phyloP scores from a whole-genome alignment of 495 filamentous ascomycete genomes.

The Penicillium chermesinum region DNA sequence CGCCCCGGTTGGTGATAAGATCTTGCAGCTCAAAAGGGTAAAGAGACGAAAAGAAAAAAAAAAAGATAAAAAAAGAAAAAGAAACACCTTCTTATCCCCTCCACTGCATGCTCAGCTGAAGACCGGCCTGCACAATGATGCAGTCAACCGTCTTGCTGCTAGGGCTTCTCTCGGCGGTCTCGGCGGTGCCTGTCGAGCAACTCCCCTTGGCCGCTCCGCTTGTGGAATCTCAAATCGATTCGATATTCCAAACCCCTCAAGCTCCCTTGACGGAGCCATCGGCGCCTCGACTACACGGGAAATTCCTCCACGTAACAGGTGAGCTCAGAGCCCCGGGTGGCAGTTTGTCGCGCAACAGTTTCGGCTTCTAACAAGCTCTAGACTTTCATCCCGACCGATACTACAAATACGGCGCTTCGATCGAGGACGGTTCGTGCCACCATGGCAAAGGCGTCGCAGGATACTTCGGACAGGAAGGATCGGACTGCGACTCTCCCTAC shows the following conservation, averaged over 20 bases:
- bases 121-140: conserved; percentile 11
- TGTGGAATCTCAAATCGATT: conserved; percentile 1
- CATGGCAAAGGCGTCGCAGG: conserved; percentile 71
- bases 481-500: conserved; percentile 81
- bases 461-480: conserved; percentile 73
- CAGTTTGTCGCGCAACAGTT: not conserved
- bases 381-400: conserved; percentile 87
- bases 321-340: conserved; percentile 15
- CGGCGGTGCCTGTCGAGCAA: conserved; percentile 16
- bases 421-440: conserved; percentile 67
- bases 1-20: not conserved
- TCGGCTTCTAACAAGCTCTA: conserved; percentile 29
- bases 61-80: not conserved
- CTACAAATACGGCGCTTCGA: conserved; percentile 73
- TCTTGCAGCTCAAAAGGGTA: too few species aligned
- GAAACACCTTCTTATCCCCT: not conserved
- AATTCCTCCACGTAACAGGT: conserved; percentile 96
- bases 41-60: conserved; percentile 1
- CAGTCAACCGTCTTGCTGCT: conserved; percentile 16
- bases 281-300: conserved; percentile 44
- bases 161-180: conserved; percentile 14
- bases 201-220: conserved; percentile 10
- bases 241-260: not conserved
- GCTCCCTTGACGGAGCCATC: conserved; percentile 1
- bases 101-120: not conserved